Conservation (phyloP, 345 rosid species). For the Arabidopsis suecica region DNA sequence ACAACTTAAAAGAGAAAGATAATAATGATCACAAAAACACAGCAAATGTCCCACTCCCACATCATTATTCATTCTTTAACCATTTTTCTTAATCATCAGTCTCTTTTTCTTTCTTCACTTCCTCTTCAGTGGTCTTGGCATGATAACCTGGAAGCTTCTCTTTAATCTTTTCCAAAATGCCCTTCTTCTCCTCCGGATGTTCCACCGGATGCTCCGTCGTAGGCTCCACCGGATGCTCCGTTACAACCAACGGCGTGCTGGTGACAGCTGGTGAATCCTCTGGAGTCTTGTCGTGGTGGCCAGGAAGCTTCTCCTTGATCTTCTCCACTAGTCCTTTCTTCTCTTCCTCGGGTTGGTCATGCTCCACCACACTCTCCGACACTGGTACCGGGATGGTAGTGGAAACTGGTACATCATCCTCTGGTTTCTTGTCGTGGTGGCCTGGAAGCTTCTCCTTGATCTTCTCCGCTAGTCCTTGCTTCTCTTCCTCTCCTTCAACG, state of each 20-base stretch:
- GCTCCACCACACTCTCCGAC: neutral
- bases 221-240: slow-evolving; percentile 2
- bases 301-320: slow-evolving; percentile 72
- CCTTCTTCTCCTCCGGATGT: slow-evolving; percentile 63
- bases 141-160: slow-evolving; percentile 84
- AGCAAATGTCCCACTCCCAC: slow-evolving; percentile 31
- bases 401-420: neutral
- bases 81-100: slow-evolving; percentile 18
- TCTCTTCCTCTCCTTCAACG: slow-evolving; percentile 58
- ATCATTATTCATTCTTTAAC: slow-evolving; percentile 18
- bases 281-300: slow-evolving; percentile 38
- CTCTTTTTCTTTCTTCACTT: slow-evolving; percentile 50
- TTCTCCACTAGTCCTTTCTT: slow-evolving; percentile 58
- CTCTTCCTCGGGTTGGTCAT: slow-evolving; percentile 28
- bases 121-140: slow-evolving; percentile 49
- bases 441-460: slow-evolving; percentile 76
- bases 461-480: slow-evolving; percentile 63
- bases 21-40: slow-evolving; percentile 30
- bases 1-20: slow-evolving; percentile 21
- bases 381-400: neutral
- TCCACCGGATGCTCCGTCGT: neutral
- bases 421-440: slow-evolving; percentile 39
- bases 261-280: slow-evolving; percentile 39
- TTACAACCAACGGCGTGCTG: neutral
- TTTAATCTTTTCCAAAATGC: slow-evolving; percentile 80